Evolutionary conservation across 179 eudicot species (phyloP), one percentile per base, ranked within the genome.

Genomic region (Nepenthes alata): DNA sequence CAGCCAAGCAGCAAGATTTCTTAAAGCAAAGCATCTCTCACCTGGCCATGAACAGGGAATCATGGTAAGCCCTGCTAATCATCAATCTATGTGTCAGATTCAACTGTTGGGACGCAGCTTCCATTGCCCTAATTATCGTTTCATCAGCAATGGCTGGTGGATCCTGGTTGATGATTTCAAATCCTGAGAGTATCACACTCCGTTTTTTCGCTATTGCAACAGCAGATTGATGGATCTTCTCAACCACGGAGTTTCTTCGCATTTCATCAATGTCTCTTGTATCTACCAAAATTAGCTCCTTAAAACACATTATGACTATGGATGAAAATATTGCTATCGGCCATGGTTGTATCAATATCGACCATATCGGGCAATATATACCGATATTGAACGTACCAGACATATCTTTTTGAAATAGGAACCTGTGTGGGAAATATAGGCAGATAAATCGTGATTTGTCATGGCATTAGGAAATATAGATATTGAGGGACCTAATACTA

Each of bases 61-160:
- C 98, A 52, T 93, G 98, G 73, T 93, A 93, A 41, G 98, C 98
- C 74, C 98, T 80, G 83, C 98, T 93, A 61, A 89, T 91, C 98
- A 93, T 93, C 75, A 80, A 73, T 75, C 85, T 89, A 74, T 86
- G 71, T 48, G 78, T 52, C 75, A 93, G 73, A n/a, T 86, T 83
- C n/a, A 93, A 79, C 77, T 89, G 88, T 60, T 65, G 67, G 3
- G 88, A 78, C 55, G 98, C 87, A 58, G 79, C 83, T 83, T 86
- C 87, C 79, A 88, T 80, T 50, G 96, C 96, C 59, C 60, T 72
- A 13, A 78, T 80, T 60, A 93, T 80, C 11, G 70, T 78, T 53
- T 78, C 78, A 15, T 87, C 88, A 51, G 95, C 86, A 65, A 69
- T 77, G 35, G 98, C 95, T 5, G 98, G 98, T 45, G 98, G 98